Evolutionary conservation across 1,139 yeast genomes (phyloP).

Genomic region (Lodderomyces theae): DNA sequence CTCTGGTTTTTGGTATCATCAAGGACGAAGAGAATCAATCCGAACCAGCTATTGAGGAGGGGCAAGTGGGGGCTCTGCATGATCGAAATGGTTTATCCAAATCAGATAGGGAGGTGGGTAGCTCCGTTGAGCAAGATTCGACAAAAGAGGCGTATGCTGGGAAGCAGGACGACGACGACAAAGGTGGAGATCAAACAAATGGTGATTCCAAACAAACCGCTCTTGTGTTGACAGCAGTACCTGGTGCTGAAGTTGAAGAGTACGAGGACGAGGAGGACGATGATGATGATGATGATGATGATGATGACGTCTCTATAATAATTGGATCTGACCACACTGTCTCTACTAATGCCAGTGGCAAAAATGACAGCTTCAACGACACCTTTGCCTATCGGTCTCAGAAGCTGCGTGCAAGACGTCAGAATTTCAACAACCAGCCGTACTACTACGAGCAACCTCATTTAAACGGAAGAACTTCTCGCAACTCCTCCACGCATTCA

Average conservation of each 20-base stretch:
- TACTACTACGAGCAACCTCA: conserved; percentile 20
- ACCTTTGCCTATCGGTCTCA: conserved; percentile 8
- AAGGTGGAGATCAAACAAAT: conserved; percentile 12
- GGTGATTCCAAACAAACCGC: no score
- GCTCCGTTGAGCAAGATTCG: conserved; percentile 7
- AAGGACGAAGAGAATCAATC: conserved; percentile 19
- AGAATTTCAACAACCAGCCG: conserved; percentile 15
- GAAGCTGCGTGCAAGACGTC: conserved; percentile 9
- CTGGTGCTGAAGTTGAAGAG: conserved; percentile 13
- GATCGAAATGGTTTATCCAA: conserved; percentile 26
- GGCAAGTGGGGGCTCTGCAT: conserved; percentile 7
- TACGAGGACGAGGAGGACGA: conserved; percentile 25
- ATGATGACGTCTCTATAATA: conserved; percentile 44
- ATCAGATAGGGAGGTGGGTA: conserved; percentile 42
- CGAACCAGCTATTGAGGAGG: conserved; percentile 10
- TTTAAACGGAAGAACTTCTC: conserved; percentile 15
- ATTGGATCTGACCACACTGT: conserved; percentile 40
- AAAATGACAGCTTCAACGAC: background rate
- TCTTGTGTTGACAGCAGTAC: conserved; percentile 8
- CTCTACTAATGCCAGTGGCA: conserved; percentile 21
- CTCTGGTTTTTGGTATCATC: conserved; percentile 47
- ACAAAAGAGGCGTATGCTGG: background rate
- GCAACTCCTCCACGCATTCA: conserved; percentile 27
- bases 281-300: conserved; percentile 36
- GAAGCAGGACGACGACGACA: conserved; percentile 21